Percentiles rank a stretch among this genome's conserved stretches.
These are phyloP conservation scores for Cytospora piceicola DNA, from an alignment of 2,329 filamentous ascomycete species.

Conservation along the genomic window DNA sequence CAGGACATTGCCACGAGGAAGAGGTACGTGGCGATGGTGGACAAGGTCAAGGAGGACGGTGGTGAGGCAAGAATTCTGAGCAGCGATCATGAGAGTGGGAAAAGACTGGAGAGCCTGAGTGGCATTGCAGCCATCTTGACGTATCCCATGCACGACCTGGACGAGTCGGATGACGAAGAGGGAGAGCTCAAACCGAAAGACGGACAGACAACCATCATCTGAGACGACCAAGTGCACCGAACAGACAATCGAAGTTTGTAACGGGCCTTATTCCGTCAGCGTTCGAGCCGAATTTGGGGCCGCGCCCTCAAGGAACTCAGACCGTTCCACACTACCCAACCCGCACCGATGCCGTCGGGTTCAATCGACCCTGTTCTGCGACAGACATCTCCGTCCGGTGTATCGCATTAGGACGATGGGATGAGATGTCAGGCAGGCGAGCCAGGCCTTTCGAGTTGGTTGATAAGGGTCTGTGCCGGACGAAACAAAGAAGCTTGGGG, in stretches of 20 bases:
- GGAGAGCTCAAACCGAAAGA: conserved; percentile 39
- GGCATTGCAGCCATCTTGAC: conserved; percentile 90
- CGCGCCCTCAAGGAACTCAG: not conserved
- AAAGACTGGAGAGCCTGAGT: conserved; percentile 79
- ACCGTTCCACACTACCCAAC: not conserved
- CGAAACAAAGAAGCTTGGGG: not conserved
- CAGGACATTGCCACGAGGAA: conserved; percentile 76
- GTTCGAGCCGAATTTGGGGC: not conserved
- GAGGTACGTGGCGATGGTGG: conserved; percentile 83
- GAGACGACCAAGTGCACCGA: conserved; percentile 17
- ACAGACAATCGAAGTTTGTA: not conserved
- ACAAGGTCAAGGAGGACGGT: conserved; percentile 83
- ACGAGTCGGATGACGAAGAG: conserved; percentile 65
- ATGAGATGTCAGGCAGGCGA: too few relatives aligned
- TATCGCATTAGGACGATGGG: not conserved
- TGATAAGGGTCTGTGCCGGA: not conserved
- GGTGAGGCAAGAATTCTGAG: conserved; percentile 90
- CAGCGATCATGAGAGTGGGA: conserved; percentile 91
- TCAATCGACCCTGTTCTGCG: not conserved
- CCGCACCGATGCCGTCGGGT: not conserved
- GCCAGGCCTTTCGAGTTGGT: too few relatives aligned
- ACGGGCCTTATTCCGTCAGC: not conserved
- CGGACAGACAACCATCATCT: conserved; percentile 36
- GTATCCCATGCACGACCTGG: conserved; percentile 81
- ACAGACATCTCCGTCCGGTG: not conserved